Evolutionary conservation across 257 asterid species (phyloP).

Genomic region (Ligustrum vulgare): DNA sequence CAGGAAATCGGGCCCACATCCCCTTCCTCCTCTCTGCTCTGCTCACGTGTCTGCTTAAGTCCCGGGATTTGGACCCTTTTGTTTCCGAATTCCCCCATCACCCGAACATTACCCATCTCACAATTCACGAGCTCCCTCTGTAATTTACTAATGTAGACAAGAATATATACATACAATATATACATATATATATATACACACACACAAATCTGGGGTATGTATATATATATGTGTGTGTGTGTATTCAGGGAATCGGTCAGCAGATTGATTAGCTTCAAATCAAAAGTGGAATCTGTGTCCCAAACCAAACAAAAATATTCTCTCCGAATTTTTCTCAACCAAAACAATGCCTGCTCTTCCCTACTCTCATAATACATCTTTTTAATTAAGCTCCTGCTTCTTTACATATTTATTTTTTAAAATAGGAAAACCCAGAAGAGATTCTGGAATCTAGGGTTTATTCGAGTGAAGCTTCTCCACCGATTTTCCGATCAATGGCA

Average conservation of each 20-base stretch:
- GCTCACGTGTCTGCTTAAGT: slow-evolving; percentile 9
- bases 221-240: background rate
- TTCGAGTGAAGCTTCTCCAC: background rate
- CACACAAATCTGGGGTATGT: background rate
- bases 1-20: slow-evolving; percentile 14
- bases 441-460: slow-evolving; percentile 37
- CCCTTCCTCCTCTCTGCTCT: background rate
- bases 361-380: slow-evolving; percentile 11
- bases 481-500: slow-evolving; percentile 23
- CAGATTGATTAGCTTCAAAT: background rate
- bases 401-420: background rate
- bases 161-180: background rate
- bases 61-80: slow-evolving; percentile 9
- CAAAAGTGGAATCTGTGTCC: background rate
- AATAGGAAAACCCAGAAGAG: background rate
- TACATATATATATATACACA: no score
- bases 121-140: background rate
- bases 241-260: background rate
- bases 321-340: slow-evolving; percentile 26
- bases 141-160: background rate
- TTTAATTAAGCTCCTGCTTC: background rate
- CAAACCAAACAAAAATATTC: slow-evolving; percentile 4
- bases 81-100: background rate
- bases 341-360: slow-evolving; percentile 29
- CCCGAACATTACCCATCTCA: background rate